Evolutionary conservation across 768 basidiomycete species (phyloP), one percentile per base, ranked within the genome.

Genomic region (Leccinum pellstonianum): DNA sequence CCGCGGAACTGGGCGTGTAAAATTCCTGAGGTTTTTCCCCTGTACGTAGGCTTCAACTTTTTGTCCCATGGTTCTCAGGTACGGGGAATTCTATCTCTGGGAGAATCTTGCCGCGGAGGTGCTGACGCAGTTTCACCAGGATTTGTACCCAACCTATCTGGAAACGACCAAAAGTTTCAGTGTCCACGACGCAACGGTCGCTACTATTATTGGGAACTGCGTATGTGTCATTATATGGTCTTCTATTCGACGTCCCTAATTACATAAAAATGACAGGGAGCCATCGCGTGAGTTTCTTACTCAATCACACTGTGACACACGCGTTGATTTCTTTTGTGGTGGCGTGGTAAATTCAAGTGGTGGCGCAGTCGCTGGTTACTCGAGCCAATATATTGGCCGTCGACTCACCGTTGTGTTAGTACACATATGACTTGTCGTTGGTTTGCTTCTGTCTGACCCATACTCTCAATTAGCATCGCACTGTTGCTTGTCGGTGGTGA

Each of bases 131-230:
- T 21, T 35, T 23, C 41, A 46, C 52, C 57, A 86, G 79, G 88
- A 90, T 73, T 70, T 90, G 31, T 93, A 91, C 74, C 91, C 91
- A 57, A 91, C 87, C 12, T 93, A 90, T 69, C 75, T 93, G 52
- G 72, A 84, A 57, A 74, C 72, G 3, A 80, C 84, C 35, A 93
- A 93, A 69, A 77, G 79, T 14, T 85, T 93, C 68, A 73, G 75
- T 17, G 15, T 75, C 0, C 80, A 85, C 64, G 70, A 83, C 59
- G 81, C 91, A 3, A 88, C 88, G 4, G 78, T 85, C 33, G 89
- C 91, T 0, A 93, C 91, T 21, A 93, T 95, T 64, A 91, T 94
- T 63, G 87, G 88, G 41, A 89, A 86, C 66, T 87, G 84, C 65
- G 87, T 80, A 70, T 47, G 77, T 75, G 5, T 62, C 23, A 54